These are phyloP conservation scores for Apiotrichum akiyoshidainum DNA, from an alignment of 1,284 basidiomycete species.

Conservation along the genomic window DNA sequence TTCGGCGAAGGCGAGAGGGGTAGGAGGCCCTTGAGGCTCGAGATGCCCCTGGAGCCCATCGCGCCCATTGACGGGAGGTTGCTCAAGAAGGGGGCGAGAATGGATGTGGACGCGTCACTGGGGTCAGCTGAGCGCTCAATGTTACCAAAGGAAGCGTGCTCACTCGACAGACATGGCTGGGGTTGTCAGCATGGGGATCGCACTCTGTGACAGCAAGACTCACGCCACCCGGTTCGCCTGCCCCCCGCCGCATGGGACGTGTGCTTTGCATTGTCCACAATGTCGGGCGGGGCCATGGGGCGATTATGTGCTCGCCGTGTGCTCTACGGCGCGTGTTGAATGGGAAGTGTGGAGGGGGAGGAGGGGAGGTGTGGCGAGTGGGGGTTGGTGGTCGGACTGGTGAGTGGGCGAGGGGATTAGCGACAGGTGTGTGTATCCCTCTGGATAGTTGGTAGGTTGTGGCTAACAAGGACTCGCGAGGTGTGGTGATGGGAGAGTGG, in stretches of 20 bases:
- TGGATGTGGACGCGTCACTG: slow-evolving; percentile 26
- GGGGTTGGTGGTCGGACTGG: neutral
- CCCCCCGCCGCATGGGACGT: slow-evolving; percentile 3
- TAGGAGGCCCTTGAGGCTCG: slow-evolving; percentile 28
- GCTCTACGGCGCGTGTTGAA: neutral
- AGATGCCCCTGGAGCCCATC: slow-evolving; percentile 10
- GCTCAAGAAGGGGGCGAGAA: slow-evolving; percentile 32
- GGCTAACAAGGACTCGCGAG: neutral
- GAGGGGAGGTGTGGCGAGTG: neutral
- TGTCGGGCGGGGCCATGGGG: slow-evolving; percentile 6
- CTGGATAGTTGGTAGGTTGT: neutral
- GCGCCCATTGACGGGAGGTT: slow-evolving; percentile 30
- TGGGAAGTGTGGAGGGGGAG: neutral
- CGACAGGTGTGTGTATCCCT: no score
- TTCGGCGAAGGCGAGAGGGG: slow-evolving; percentile 9
- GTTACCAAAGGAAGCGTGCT: neutral
- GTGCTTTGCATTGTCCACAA: slow-evolving; percentile 1
- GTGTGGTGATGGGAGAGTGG: neutral
- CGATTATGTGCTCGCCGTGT: neutral
- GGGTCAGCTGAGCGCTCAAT: neutral
- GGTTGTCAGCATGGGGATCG: neutral
- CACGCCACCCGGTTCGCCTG: slow-evolving; percentile 3
- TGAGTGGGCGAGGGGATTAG: neutral
- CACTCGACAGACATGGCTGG: slow-evolving; percentile 15
- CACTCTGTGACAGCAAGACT: neutral